These are phyloP conservation scores for Mucor racemosus DNA, from an alignment of 371 early-diverging fungal genomes.

Conservation along the genomic window DNA sequence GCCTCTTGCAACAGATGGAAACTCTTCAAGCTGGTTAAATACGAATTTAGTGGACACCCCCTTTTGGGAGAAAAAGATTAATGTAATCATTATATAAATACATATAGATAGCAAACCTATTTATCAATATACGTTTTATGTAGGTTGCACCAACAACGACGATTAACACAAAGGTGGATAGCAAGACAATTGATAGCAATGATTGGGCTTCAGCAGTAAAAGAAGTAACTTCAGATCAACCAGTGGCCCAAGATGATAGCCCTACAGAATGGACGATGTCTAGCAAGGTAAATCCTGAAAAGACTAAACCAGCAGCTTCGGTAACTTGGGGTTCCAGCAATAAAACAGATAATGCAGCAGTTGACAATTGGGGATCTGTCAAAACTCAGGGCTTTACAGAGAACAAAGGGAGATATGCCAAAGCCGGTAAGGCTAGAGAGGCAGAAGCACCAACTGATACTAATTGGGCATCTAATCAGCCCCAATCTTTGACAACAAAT, in stretches of 20 bases:
- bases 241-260: not conserved
- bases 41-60: constrained; percentile 22
- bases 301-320: not conserved
- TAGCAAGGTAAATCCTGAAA: not conserved
- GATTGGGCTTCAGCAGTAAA: not conserved
- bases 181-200: not conserved
- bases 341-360: not conserved
- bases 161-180: too few species aligned
- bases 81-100: not conserved
- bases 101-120: not conserved
- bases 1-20: not conserved
- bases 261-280: not conserved
- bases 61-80: constrained; percentile 27
- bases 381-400: not conserved
- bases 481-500: not conserved
- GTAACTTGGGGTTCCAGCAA: not conserved
- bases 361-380: not conserved
- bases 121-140: not conserved
- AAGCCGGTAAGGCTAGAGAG: not conserved
- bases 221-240: not conserved
- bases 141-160: not conserved
- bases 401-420: not conserved
- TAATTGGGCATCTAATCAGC: not conserved
- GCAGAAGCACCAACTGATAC: not conserved
- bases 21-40: constrained; percentile 9